Evolutionary conservation across 176 grass and related monocot genomes (phyloP).

Genomic region (Avena insularis): DNA sequence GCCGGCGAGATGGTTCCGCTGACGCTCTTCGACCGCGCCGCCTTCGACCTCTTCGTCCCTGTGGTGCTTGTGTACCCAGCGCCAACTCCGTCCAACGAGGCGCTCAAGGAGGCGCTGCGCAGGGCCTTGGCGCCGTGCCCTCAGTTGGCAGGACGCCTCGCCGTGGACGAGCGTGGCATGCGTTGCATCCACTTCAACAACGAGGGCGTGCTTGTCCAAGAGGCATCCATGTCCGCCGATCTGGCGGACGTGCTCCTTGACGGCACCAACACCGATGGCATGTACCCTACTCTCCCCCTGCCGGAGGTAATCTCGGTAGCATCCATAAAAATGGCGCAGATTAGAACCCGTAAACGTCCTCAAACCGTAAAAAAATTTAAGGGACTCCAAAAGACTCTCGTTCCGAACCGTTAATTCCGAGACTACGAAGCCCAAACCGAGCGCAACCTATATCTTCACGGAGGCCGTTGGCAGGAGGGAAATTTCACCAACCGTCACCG

Average conservation of each 20-base stretch:
- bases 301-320: no score
- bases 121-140: constrained; percentile 27
- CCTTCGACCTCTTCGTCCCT: constrained; percentile 39
- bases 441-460: no score
- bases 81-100: constrained; percentile 42
- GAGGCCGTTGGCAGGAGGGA: no score
- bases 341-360: no score
- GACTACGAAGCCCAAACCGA: no score
- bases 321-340: no score
- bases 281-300: no score
- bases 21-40: constrained; percentile 49
- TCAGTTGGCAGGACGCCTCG: constrained; percentile 24
- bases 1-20: constrained; percentile 32
- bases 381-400: no score
- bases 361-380: no score
- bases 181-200: constrained; percentile 36
- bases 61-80: constrained; percentile 40
- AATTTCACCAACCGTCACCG: no score
- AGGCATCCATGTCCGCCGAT: constrained; percentile 10
- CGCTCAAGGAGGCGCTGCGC: constrained; percentile 33
- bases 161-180: neutral
- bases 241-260: constrained; percentile 27
- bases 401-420: no score
- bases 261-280: neutral
- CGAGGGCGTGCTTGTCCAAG: constrained; percentile 40